Evolutionary conservation across 352 stramenopile genomes (phyloP).

Genomic region (Globisporangium abappressorium): DNA sequence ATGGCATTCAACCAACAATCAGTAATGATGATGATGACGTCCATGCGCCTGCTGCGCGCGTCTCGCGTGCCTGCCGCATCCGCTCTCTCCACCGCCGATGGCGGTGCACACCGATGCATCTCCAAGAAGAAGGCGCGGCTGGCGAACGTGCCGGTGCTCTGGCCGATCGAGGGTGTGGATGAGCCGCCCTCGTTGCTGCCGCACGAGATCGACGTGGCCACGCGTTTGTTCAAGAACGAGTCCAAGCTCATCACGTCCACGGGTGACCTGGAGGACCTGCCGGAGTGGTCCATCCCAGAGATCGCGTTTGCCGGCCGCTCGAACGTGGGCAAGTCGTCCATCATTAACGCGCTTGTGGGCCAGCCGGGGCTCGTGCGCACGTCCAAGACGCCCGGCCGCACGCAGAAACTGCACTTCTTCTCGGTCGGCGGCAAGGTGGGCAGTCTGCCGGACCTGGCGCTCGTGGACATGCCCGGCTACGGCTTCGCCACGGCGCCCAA

Average conservation of each 20-base stretch:
- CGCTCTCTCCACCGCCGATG: background rate
- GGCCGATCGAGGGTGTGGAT: conserved; percentile 57
- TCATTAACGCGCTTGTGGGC: conserved; percentile 83
- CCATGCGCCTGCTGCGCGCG: background rate
- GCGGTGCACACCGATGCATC: conserved; percentile 16
- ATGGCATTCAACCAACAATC: background rate
- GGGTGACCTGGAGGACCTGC: conserved; percentile 49
- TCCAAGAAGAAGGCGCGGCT: conserved; percentile 64
- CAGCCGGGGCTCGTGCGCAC: conserved; percentile 66
- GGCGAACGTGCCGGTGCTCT: conserved; percentile 40
- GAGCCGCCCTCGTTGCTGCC: conserved; percentile 44
- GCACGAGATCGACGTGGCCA: conserved; percentile 60
- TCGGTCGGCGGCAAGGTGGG: conserved; percentile 76
- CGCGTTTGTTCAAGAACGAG: conserved; percentile 53
- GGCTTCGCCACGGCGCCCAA: conserved; percentile 82
- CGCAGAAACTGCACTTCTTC: conserved; percentile 77
- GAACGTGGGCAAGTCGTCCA: conserved; percentile 87
- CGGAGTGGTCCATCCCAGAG: conserved; percentile 70
- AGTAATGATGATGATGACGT: background rate
- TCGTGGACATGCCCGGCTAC: conserved; percentile 88
- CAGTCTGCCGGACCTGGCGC: conserved; percentile 55
- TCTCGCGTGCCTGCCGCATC: background rate
- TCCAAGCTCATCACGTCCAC: conserved; percentile 73
- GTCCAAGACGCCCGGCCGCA: conserved; percentile 87
- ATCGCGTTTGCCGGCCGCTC: conserved; percentile 85